Conservation (phyloP, 2,329 filamentous ascomycete genomes). For the Fusarium veterinarium region DNA sequence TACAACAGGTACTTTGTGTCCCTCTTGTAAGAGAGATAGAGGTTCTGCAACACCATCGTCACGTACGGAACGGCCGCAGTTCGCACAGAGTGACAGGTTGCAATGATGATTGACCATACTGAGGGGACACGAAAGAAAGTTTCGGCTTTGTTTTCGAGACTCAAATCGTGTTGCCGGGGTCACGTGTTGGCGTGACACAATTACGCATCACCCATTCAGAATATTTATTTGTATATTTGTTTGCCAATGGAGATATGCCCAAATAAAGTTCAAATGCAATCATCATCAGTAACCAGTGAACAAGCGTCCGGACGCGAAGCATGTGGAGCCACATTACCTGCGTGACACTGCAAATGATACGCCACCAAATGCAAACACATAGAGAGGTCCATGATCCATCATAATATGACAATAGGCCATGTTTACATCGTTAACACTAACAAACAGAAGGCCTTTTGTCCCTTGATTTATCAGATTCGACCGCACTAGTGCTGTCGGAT, state of each 20-base stretch:
- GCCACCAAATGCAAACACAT: background rate
- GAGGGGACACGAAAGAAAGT: background rate
- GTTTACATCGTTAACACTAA: too few relatives aligned
- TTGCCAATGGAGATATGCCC: background rate
- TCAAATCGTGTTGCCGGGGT: background rate
- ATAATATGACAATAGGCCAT: too few relatives aligned
- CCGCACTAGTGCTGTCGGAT: background rate
- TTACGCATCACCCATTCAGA: background rate
- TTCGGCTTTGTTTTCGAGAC: background rate
- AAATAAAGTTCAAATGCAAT: background rate
- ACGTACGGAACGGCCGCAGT: background rate
- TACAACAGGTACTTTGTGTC: constrained; percentile 52
- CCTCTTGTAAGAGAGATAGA: constrained; percentile 54
- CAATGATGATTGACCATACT: background rate
- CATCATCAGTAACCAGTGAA: background rate
- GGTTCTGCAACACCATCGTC: constrained; percentile 46
- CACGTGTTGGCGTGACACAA: background rate
- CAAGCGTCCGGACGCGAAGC: too few relatives aligned
- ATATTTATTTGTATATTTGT: background rate
- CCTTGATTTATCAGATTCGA: background rate
- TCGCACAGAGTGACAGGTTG: background rate
- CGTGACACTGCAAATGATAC: background rate
- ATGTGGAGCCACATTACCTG: background rate
- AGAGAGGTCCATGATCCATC: too few relatives aligned
- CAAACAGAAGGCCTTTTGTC: background rate